Base-by-base conservation (phyloP, 176 grass and related monocot genomes). In the Calamus simplicifolius region DNA sequence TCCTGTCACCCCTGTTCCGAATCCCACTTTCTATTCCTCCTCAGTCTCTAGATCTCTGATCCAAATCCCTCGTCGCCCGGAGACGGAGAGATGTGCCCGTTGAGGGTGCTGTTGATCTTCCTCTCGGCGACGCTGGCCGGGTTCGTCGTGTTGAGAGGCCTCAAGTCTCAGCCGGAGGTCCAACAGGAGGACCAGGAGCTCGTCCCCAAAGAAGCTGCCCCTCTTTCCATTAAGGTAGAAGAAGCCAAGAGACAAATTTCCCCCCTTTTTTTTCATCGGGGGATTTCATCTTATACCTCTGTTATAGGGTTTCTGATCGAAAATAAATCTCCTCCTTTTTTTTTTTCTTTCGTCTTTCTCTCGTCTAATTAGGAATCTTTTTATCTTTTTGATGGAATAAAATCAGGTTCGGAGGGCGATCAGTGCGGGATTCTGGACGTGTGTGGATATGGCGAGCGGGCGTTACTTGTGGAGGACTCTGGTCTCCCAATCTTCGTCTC, bases 401-500 rank as follows among this genome's bases (percentile, higher is more conserved):
- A 28, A 5, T 62, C 48, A 16, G 6, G 3, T 54, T 63, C 18
- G 29, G 51, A 17, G 73, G 3, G 81, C 84, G 48, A 62, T 88
- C 29, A 77, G 78, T 70, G 75, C 66, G 4, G 81, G 81, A 25
- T 98, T 98, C 72, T 98, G 88, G 93, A 92, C 73, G 4, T 51
- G 85, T 71, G 88, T 98, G 68, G 93, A 98, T 75, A 98, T 92
- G 93, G 88, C 84, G 59, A 98, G 84, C 6, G 88, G 93, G 52
- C 68, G 74, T 35, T 98, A 98, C 70, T 74, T 98, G 65, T 98
- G 87, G 88, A 84, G 79, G 75, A 82, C 81, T 62, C 72, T 98
- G 54, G 79, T 81, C 64, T 69, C 87, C 14, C 29, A 81, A 16
- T 30, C 83, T 31, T 29, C 65, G 43, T 51, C 27, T 35, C 5